Evolutionary conservation across 352 stramenopile species (phyloP), one percentile per base, ranked within the genome.

Genomic region (Peronospora belbahrii): DNA sequence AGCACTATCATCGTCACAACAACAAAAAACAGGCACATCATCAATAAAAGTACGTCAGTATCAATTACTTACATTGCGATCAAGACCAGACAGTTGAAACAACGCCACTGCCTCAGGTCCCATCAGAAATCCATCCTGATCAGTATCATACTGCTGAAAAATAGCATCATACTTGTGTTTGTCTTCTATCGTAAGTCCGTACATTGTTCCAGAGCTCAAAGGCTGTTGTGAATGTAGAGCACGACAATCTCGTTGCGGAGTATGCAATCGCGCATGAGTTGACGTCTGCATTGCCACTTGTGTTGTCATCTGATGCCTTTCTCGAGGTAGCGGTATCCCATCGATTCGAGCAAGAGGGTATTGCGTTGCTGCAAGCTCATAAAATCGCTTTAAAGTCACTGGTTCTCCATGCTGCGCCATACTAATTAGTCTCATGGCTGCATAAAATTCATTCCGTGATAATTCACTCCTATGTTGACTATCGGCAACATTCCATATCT

Each of bases 61-160:
- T 10, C 19, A 19, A 18, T n/a, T 5, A 62, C 73, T 22, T 73
- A 93, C 82, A 45, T 74, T 79, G 37, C 86, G 72, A 62, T 96
- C 84, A 5, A 97, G 70, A 1, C 90, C 90, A 6, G 88, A 97
- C 72, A 97, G 96, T 27, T 83, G 75, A 62, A 98, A 98, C 2
- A 98, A 70, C 15, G 70, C 72, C 5, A 97, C 91, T 4, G 93
- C 93, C 43, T 95, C 79, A 4, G 62, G 52, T 7, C 93, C 93
- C 36, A 95, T 74, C 11, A 97, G 60, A 48, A 94, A 97, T n/a
- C 84, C 83, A 57, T 97, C 89, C 13, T 58, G 59, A 60, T 96
- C 83, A 11, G 76, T 77, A 33, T 95, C 83, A 46, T 97, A 97
- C 41, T 95, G 70, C 17, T 85, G 79, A 65, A 98, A 98, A 15